These are phyloP conservation scores for Cardamine occulta DNA, from an alignment of 345 rosid species.

Conservation along the genomic window DNA sequence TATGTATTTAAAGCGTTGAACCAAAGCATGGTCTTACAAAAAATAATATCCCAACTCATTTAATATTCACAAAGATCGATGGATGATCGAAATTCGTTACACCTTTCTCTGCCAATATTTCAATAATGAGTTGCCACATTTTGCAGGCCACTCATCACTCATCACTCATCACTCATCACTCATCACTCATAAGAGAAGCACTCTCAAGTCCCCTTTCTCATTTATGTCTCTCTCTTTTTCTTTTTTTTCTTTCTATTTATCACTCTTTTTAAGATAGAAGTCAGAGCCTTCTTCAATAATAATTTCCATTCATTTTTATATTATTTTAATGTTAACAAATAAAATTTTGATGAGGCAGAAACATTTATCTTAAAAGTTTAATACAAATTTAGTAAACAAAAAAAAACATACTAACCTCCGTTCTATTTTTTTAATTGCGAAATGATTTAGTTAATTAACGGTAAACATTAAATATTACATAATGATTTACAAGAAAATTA, in stretches of 20 bases:
- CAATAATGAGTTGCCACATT: slow-evolving; percentile 21
- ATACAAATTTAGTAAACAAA: not conserved
- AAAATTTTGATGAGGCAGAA: not conserved
- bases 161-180: not conserved
- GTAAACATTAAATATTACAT: not conserved
- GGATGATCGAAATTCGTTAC: not conserved
- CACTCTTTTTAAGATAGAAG: slow-evolving; percentile 13
- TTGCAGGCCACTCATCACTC: slow-evolving; percentile 2
- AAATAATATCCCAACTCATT: not conserved
- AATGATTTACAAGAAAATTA: not conserved
- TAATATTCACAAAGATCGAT: not conserved
- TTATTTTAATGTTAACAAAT: not conserved
- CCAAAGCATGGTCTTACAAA: not conserved
- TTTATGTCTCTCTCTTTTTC: not conserved
- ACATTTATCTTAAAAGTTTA: not conserved
- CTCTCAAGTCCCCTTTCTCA: slow-evolving; percentile 10
- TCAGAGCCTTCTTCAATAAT: not conserved
- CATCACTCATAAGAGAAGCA: not conserved
- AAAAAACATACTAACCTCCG: not conserved
- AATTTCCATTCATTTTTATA: not conserved
- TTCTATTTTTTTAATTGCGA: no score
- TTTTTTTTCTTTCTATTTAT: not conserved
- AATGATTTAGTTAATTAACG: not conserved
- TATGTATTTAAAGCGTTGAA: not conserved
- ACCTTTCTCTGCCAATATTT: slow-evolving; percentile 6